Percentiles rank a stretch among this genome's conserved stretches.
Conservation (phyloP, 1,139 yeast species). For the Hyphopichia khmerensis region DNA sequence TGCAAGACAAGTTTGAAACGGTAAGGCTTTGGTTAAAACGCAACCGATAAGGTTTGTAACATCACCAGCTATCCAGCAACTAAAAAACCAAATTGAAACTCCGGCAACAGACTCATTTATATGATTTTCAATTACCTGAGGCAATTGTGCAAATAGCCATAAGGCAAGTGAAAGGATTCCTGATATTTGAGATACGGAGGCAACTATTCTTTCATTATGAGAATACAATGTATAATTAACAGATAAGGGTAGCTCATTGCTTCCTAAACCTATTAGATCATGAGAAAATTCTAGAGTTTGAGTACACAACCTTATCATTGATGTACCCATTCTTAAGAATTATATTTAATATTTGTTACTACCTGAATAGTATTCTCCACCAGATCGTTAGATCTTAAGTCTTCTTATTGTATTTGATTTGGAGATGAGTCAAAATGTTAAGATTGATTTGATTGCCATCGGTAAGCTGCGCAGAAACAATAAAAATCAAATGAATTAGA, state of each 20-base stretch:
- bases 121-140: conserved; percentile 79
- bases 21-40: conserved; percentile 65
- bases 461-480: too few species aligned
- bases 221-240: conserved; percentile 5
- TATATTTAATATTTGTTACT: too few species aligned
- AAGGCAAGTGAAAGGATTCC: conserved; percentile 34
- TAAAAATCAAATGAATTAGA: too few species aligned
- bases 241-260: too few species aligned
- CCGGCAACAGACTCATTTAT: conserved; percentile 77
- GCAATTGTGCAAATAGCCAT: conserved; percentile 83
- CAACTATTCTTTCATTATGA: conserved; percentile 6
- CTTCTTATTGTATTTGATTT: not conserved
- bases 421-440: not conserved
- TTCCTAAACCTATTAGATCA: too few species aligned
- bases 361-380: too few species aligned
- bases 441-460: not conserved
- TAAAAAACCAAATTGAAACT: conserved; percentile 65
- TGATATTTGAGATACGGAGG: conserved; percentile 14
- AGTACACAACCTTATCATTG: too few species aligned
- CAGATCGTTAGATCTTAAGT: not conserved
- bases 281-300: too few species aligned
- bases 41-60: conserved; percentile 77
- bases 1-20: conserved; percentile 72
- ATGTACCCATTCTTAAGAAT: too few species aligned
- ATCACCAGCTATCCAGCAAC: conserved; percentile 81